Base-by-base conservation (phyloP, 2,329 filamentous ascomycete genomes). In the Fusarium napiforme region DNA sequence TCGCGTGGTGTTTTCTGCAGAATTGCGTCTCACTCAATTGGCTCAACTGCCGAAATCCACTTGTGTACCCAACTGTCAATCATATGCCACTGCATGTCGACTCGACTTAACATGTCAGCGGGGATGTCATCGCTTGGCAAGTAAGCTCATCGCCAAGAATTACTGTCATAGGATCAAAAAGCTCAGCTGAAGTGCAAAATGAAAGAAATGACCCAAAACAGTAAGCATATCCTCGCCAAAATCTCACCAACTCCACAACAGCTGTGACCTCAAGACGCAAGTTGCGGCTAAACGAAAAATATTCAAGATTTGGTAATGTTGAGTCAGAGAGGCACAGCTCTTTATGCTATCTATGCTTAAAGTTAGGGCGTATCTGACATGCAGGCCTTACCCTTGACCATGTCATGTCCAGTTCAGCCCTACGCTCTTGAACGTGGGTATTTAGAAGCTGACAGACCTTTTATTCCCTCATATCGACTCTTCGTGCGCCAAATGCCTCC, bases 391-490 rank as follows among this genome's bases (percentile, higher is more conserved):
- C 1, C 16, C 19, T 21, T 16, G 23, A n/a, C 5, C 23, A 53
- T n/a, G 34, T 12, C 23, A 12, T 28, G 9, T 12, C 12, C 14
- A 21, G 15, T 21, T 39, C 34, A 53, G 34, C 50, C 34, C 23
- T 53, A 37, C 3, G 12, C 18, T 1, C 15, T 10, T 4, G 1
- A 4, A 10, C 26, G 7, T n/a, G 3, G 9, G 28, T 37, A 37
- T 21, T 37, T 37, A 37, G 10, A 53, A 7, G 5, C 9, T 4
- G 2, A 12, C 2, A 53, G 1, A 23, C 32, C 6, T 19, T 37
- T 21, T 9, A 3, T 37, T 26, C 12, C 18, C n/a, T 10, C n/a
- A 50, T 11, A 3, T 3, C 6, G 8, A 10, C 6, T 26, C 18
- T 36, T 10, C 4, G 9, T 9, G 7, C 5, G 5, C 11, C 6